Evolutionary conservation across 75 land plant species (phyloP).

Genomic region (Cunninghamia lanceolata): DNA sequence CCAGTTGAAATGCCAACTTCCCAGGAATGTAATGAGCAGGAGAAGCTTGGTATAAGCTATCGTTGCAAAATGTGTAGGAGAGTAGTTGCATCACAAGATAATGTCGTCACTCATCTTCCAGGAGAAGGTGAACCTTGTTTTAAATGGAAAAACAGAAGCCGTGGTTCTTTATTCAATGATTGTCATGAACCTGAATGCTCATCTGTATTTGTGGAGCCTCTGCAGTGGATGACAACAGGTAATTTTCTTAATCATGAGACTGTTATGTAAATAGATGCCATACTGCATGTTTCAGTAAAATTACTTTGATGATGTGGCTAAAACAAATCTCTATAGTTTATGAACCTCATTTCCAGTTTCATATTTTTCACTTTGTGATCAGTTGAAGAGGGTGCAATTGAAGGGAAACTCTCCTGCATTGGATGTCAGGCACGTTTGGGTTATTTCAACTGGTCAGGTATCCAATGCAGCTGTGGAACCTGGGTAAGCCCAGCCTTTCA

Average conservation of each 20-base stretch:
- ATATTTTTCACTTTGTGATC: slow-evolving; percentile 13
- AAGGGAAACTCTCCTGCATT: slow-evolving; percentile 81
- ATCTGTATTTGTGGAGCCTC: slow-evolving; percentile 93
- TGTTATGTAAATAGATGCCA: background rate
- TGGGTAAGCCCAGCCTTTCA: slow-evolving; percentile 98
- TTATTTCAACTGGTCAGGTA: slow-evolving; percentile 92
- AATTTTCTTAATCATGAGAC: slow-evolving; percentile 1
- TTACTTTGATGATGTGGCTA: background rate
- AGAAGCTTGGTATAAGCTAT: slow-evolving; percentile 32
- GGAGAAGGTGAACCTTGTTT: slow-evolving; percentile 80
- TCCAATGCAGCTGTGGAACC: slow-evolving; percentile 94
- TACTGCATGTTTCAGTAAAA: background rate
- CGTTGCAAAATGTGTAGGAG: slow-evolving; percentile 96
- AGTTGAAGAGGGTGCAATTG: slow-evolving; percentile 91
- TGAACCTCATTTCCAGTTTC: background rate
- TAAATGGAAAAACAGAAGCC: slow-evolving; percentile 59
- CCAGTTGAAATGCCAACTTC: slow-evolving; percentile 19
- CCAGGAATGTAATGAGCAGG: slow-evolving; percentile 17
- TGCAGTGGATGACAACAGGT: slow-evolving; percentile 98
- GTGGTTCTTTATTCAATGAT: slow-evolving; percentile 38
- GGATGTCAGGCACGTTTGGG: slow-evolving; percentile 82
- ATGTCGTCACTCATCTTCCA: slow-evolving; percentile 74
- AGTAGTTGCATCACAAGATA: slow-evolving; percentile 76
- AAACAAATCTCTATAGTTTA: background rate
- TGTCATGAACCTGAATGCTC: slow-evolving; percentile 66